Percentiles rank a stretch among this genome's conserved stretches.
Conservation (phyloP, 1,284 basidiomycete species). For the Coriolopsis trogii region DNA sequence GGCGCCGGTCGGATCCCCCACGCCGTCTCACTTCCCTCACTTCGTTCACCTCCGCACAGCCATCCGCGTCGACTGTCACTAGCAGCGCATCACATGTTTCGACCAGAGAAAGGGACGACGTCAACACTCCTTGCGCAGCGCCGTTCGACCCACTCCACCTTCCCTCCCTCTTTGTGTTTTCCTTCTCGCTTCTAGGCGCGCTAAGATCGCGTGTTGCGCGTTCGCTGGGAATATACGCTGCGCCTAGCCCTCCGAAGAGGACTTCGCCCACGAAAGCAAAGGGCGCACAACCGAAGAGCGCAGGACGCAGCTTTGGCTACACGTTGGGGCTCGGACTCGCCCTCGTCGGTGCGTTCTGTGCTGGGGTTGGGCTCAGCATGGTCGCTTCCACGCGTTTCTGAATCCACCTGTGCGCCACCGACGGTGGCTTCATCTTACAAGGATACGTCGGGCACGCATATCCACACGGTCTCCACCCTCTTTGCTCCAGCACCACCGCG, state of each 20-base stretch:
- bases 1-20: constrained; percentile 14
- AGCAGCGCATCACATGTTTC: not conserved
- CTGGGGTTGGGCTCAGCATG: constrained; percentile 39
- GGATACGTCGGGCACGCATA: no score
- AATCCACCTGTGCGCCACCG: no score
- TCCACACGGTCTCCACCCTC: no score
- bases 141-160: constrained; percentile 51
- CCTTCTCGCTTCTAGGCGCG: constrained; percentile 47
- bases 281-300: not conserved
- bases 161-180: constrained; percentile 48
- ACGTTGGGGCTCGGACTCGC: constrained; percentile 32
- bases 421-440: no score
- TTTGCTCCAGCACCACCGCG: no score
- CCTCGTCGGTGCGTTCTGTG: constrained; percentile 38
- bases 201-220: constrained; percentile 28
- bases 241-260: not conserved
- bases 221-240: constrained; percentile 7
- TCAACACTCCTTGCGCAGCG: constrained; percentile 13
- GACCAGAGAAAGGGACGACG: no score
- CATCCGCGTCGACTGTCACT: not conserved
- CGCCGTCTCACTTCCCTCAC: constrained; percentile 6
- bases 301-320: constrained; percentile 22
- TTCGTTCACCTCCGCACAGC: constrained; percentile 3
- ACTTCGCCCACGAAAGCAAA: not conserved
- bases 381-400: constrained; percentile 17